phyloP scores from a whole-genome alignment of 495 filamentous ascomycete genomes.

The Pyronema omphalodes region DNA sequence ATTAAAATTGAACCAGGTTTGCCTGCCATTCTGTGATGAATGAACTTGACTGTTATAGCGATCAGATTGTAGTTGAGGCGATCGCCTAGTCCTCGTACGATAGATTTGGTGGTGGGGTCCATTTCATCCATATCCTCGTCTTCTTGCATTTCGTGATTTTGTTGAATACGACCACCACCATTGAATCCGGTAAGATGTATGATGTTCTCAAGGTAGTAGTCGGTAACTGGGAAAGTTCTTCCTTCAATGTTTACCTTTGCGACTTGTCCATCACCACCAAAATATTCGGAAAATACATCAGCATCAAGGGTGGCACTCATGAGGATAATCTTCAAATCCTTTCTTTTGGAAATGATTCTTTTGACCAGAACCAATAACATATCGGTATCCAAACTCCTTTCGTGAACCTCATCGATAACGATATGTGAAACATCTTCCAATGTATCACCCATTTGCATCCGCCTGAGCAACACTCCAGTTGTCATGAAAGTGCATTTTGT shows the following conservation, averaged over 20 bases:
- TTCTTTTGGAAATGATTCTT: conserved; percentile 55
- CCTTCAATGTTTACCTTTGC: conserved; percentile 71
- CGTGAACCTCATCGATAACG: conserved; percentile 93
- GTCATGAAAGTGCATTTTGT: conserved; percentile 94
- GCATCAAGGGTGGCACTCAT: conserved; percentile 98
- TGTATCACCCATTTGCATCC: conserved; percentile 63
- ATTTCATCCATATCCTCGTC: conserved; percentile 26
- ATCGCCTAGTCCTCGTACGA: conserved; percentile 59
- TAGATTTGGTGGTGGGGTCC: conserved; percentile 36
- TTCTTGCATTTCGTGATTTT: conserved; percentile 24
- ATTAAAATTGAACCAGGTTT: conserved; percentile 76
- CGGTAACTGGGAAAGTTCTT: conserved; percentile 73
- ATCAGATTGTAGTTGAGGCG: conserved; percentile 88
- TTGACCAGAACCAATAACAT: conserved; percentile 79
- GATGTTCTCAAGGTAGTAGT: conserved; percentile 69
- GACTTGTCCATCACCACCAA: conserved; percentile 47
- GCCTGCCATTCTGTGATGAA: conserved; percentile 53
- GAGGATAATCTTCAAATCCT: conserved; percentile 79
- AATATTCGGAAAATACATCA: conserved; percentile 67
- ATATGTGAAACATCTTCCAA: conserved; percentile 84
- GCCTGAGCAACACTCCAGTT: conserved; percentile 81
- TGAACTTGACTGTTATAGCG: conserved; percentile 53
- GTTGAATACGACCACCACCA: conserved; percentile 19
- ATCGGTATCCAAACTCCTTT: conserved; percentile 86
- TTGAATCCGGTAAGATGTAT: conserved; percentile 60